Percentiles rank a stretch among this genome's conserved stretches.
phyloP scores from a whole-genome alignment of 306 rosid species.

The Canavalia gladiata region DNA sequence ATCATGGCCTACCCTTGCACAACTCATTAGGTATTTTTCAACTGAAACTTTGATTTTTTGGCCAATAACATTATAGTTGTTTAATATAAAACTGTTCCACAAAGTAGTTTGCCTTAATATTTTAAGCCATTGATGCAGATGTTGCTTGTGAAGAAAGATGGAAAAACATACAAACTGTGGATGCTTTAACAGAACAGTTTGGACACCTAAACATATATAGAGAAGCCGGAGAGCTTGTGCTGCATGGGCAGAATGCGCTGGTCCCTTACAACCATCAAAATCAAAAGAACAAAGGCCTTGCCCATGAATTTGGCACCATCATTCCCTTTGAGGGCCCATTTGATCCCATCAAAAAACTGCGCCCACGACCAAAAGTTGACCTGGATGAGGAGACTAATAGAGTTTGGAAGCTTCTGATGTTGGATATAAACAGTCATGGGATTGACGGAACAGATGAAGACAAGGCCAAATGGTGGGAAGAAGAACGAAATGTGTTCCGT shows the following conservation, averaged over 20 bases:
- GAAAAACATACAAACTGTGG: constrained; percentile 52
- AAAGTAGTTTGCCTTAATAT: constrained; percentile 31
- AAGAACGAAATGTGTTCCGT: constrained; percentile 83
- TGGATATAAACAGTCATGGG: constrained; percentile 86
- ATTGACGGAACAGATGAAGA: constrained; percentile 90
- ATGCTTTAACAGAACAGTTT: constrained; percentile 62
- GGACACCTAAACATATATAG: constrained; percentile 60
- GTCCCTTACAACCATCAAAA: constrained; percentile 60
- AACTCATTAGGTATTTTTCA: constrained; percentile 65
- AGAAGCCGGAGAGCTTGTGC: constrained; percentile 59
- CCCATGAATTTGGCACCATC: constrained; percentile 65
- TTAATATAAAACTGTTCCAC: constrained; percentile 37
- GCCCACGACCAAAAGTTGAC: constrained; percentile 85
- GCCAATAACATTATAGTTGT: constrained; percentile 33
- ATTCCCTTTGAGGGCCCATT: constrained; percentile 63
- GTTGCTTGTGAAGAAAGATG: constrained; percentile 46
- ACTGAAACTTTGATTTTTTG: constrained; percentile 9
- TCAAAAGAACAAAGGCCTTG: constrained; percentile 58
- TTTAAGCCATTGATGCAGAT: constrained; percentile 57
- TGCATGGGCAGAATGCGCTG: constrained; percentile 62
- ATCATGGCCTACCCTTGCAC: constrained; percentile 41
- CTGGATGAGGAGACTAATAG: constrained; percentile 88
- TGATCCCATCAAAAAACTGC: constrained; percentile 71
- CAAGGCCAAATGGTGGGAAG: constrained; percentile 95
- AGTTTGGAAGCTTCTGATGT: constrained; percentile 93